Evolutionary conservation across 2,329 filamentous ascomycete genomes (phyloP).

Genomic region (Thermothelomyces thermophilus): DNA sequence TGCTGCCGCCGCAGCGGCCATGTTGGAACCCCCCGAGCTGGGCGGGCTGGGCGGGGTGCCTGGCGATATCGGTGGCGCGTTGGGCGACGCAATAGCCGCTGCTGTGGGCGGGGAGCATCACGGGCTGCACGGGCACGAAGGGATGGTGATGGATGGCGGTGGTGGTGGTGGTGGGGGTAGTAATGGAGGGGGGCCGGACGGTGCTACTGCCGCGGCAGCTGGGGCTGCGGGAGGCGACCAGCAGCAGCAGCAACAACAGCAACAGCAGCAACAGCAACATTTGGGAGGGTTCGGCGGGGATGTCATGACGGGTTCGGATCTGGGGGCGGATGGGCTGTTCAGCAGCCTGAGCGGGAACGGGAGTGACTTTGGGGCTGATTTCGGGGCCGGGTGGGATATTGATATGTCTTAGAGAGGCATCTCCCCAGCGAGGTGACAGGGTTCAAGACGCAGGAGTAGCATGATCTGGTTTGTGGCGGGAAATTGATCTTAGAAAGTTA

Average conservation of each 20-base stretch:
- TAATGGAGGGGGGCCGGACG: slow-evolving; percentile 19
- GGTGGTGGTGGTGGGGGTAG: slow-evolving; percentile 1
- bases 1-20: slow-evolving; percentile 29
- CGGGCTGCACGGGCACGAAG: slow-evolving; percentile 17
- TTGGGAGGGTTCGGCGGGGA: slow-evolving; percentile 25
- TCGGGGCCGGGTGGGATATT: slow-evolving; percentile 19
- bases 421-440: not conserved
- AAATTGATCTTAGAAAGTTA: no score
- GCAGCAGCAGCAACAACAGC: no score
- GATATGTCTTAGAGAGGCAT: not conserved
- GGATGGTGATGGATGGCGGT: slow-evolving; percentile 29
- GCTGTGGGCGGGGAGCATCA: slow-evolving; percentile 29
- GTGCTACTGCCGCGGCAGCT: no score
- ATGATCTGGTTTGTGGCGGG: no score
- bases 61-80: slow-evolving; percentile 10
- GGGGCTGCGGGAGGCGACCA: no score
- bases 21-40: slow-evolving; percentile 38
- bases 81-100: slow-evolving; percentile 39
- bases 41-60: slow-evolving; percentile 10
- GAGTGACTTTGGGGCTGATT: slow-evolving; percentile 26
- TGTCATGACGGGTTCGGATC: slow-evolving; percentile 26
- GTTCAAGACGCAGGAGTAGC: no score
- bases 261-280: not conserved
- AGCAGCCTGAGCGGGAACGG: slow-evolving; percentile 26
- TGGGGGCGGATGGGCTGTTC: slow-evolving; percentile 41